These are phyloP conservation scores for Isabelozyma heimii DNA, from an alignment of 805 yeast genomes.

Conservation along the genomic window DNA sequence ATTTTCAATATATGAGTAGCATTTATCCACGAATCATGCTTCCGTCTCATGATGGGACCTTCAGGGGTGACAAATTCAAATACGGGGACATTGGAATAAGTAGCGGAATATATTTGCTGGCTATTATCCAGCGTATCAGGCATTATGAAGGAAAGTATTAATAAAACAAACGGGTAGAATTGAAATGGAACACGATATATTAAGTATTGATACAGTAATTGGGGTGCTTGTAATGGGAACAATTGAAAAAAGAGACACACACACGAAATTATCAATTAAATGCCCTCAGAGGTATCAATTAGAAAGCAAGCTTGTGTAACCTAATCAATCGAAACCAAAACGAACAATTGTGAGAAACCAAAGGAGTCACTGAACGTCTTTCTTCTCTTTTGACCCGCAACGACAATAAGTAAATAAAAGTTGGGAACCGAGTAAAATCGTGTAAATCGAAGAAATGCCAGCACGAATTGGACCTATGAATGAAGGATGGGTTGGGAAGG, in stretches of 20 bases:
- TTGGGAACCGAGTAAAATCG: background rate
- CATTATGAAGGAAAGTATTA: background rate
- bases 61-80: constrained; percentile 65
- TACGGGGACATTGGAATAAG: constrained; percentile 73
- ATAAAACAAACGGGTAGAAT: background rate
- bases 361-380: too few relatives aligned
- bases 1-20: constrained; percentile 71
- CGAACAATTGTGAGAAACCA: too few relatives aligned
- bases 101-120: constrained; percentile 60
- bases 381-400: background rate
- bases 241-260: background rate
- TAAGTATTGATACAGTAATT: background rate
- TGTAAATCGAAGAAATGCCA: background rate
- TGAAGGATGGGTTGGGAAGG: background rate
- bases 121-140: background rate
- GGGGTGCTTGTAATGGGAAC: background rate
- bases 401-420: background rate
- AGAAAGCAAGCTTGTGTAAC: background rate
- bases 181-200: background rate
- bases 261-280: background rate
- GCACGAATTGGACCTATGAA: background rate
- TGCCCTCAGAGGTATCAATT: background rate
- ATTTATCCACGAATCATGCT: constrained; percentile 62
- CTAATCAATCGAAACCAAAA: too few relatives aligned
- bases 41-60: constrained; percentile 69